A percentile compares a stretch with the other conserved stretches of the same genome.
Evolutionary conservation across 495 filamentous ascomycete species (phyloP).

Genomic region (Alectoria sarmentosa): DNA sequence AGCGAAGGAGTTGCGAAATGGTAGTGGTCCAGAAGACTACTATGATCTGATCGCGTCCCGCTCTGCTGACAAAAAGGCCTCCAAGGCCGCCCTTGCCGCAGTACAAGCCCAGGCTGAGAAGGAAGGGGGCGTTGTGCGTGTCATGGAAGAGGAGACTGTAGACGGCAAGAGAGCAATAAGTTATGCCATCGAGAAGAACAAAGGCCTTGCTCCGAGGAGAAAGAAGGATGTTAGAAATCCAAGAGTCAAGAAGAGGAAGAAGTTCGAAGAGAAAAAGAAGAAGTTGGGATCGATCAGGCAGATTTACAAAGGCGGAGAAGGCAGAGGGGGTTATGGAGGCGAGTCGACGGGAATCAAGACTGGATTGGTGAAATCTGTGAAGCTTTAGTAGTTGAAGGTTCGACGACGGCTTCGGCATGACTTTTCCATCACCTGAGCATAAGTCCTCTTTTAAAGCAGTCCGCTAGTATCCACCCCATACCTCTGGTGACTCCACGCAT

Average conservation of each 20-base stretch:
- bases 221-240: conserved; percentile 94
- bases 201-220: conserved; percentile 79
- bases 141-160: conserved; percentile 51
- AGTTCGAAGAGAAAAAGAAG: conserved; percentile 90
- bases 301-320: conserved; percentile 82
- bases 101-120: conserved; percentile 45
- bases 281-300: conserved; percentile 79
- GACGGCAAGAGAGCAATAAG: conserved; percentile 86
- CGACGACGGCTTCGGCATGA: no score
- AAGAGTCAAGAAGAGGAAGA: conserved; percentile 94
- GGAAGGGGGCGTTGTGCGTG: conserved; percentile 50
- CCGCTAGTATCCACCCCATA: no score
- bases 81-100: conserved; percentile 56
- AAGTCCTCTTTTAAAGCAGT: no score
- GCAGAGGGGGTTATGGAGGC: conserved; percentile 79
- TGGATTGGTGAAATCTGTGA: conserved; percentile 85
- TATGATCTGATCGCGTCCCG: conserved; percentile 77
- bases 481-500: no score
- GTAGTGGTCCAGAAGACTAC: conserved; percentile 65
- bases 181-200: conserved; percentile 94
- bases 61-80: conserved; percentile 61
- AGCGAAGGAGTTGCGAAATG: conserved; percentile 38
- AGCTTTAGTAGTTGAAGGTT: conserved; percentile 50
- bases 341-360: conserved; percentile 95
- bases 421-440: no score